Base-by-base conservation (phyloP, 2,329 filamentous ascomycete species). In the Acarospora socialis region DNA sequence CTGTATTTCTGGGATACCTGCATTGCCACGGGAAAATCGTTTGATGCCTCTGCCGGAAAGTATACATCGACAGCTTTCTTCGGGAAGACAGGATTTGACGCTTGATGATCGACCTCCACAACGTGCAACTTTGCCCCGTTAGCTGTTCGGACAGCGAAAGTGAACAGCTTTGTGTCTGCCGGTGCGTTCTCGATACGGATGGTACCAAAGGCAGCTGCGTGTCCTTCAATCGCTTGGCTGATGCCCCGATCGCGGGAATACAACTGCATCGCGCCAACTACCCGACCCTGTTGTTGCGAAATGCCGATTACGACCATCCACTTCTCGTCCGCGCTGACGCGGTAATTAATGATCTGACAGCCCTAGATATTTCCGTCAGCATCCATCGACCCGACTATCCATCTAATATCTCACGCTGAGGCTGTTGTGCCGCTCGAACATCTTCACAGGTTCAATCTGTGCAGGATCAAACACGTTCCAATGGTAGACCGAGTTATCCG, bases 281-380 rank as follows among this genome's bases (percentile, higher is more conserved):
- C 86, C 39, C 90, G 82, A 35, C 86, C 87, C 54, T 86, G 77
- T 52, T 92, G 81, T 54, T 86, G 82, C 37, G 86, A 86, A 48
- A 98, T 98, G 49, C 90, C 90, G 36, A 98, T 84, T 35, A 94
- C 77, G 18, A 92, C 86, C 77, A 92, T 92, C 90, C 90, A 98
- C 61, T 93, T 93, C 55, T 84, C 83, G 44, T 98, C 87, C 43
- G 77, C 74, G 57, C 87, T 94, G 47, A 92, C 81, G 46, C 87
- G 83, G 63, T 98, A 98, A 65, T 95, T 98, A 72, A 98, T 98
- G 59, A 98, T 98, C 73, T 98, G 90, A 60, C 83, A 92, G 44
- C 79, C 80, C 82, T 92, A 48, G 33, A n/a, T n/a, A 13, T 27
- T 10, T 19, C 14, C 10, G 16, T 33, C 21, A 16, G 38, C n/a